Evolutionary conservation across 1,284 basidiomycete species (phyloP).

Genomic region (Malassezia japonica): DNA sequence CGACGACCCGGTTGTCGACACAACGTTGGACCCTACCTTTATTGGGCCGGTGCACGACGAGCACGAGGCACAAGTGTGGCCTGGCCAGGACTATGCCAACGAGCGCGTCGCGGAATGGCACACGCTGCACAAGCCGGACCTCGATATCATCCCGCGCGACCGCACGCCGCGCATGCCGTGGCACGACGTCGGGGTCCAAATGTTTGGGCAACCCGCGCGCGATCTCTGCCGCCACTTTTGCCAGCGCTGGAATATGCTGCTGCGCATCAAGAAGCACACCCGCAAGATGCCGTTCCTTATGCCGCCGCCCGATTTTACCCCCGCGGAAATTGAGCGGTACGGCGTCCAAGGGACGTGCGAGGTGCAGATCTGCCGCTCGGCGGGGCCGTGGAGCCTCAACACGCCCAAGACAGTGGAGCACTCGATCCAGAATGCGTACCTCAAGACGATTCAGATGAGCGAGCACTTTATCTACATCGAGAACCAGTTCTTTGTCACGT

Average conservation of each 20-base stretch:
- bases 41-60: constrained; percentile 44
- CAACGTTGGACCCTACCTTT: constrained; percentile 19
- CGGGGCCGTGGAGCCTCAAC: constrained; percentile 91
- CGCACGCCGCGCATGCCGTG: constrained; percentile 93
- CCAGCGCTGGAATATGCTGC: constrained; percentile 59
- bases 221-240: constrained; percentile 92
- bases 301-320: constrained; percentile 83
- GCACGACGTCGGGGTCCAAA: constrained; percentile 93
- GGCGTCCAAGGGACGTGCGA: constrained; percentile 92
- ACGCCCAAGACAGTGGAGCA: constrained; percentile 75
- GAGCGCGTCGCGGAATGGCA: constrained; percentile 80
- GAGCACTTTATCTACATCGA: constrained; percentile 64
- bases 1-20: constrained; percentile 12
- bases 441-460: constrained; percentile 82
- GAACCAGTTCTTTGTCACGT: constrained; percentile 98
- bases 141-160: constrained; percentile 84
- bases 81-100: constrained; percentile 86
- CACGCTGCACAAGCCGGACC: constrained; percentile 75
- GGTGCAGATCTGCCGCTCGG: constrained; percentile 88
- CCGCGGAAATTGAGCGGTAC: constrained; percentile 66
- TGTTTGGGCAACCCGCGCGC: constrained; percentile 89
- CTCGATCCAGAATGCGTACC: constrained; percentile 88
- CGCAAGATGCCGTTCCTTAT: constrained; percentile 85
- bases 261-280: constrained; percentile 61
- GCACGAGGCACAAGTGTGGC: constrained; percentile 65